Base-by-base conservation (phyloP, 1,284 basidiomycete species). In the Naganishia liquefaciens region DNA sequence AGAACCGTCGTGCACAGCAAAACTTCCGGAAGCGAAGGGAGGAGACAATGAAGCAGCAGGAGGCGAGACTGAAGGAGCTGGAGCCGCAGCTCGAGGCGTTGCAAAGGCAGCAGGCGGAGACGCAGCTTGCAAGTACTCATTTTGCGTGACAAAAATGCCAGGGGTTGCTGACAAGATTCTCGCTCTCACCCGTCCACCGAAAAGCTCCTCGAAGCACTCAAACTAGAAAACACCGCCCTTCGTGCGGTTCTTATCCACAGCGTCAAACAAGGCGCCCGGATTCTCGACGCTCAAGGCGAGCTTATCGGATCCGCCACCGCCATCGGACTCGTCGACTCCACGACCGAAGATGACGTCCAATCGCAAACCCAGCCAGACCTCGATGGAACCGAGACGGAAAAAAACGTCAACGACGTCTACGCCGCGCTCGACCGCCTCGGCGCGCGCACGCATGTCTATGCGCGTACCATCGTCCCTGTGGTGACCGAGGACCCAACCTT, bases 1-100 rank as follows among this genome's bases (percentile, higher is more conserved):
- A 79, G 69, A 79, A 79, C 66, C 74, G 76, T 23, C 73, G 74
- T 50, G 77, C 77, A 5, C 77, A 79, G 67, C 76, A 77, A 63
- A 73, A 74, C 5, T 79, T 76, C 71, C 68, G 77, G 27, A 70
- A 74, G 51, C 62, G 73, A 40, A 70, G 77, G 33, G 77, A 79
- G 64, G 76, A 79, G 68, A 67, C 73, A 67, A 78, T 79, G 70
- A 75, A 75, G 65, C 69, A 74, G 66, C 71, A 78, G 33, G 75
- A 77, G 1, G 68, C 70, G 17, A 69, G 72, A 21, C 68, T 75
- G 11, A 69, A 64, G 25, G 47, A 62, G 10, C 66, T 72, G 3
- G 70, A 71, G 30, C 54, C 58, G 30, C 70, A 71, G 3, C 67
- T 74, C 28, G 58, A 58, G 2, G 70, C 71, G n/a, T 68, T 71